These are phyloP conservation scores for Xylariales sp. DNA, from an alignment of 2,329 filamentous ascomycete genomes.

Conservation along the genomic window DNA sequence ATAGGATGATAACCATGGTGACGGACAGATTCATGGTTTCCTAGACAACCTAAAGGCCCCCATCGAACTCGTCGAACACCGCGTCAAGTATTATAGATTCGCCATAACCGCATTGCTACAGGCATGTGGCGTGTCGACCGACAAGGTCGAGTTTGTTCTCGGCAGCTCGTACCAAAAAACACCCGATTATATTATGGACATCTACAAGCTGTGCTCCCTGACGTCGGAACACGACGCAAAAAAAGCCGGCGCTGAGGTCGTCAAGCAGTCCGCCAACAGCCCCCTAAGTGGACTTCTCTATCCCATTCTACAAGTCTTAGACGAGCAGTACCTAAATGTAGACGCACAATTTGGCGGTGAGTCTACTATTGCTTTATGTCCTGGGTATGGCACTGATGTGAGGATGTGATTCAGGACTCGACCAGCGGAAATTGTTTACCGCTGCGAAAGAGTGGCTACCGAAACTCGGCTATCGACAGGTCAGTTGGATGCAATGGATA, in stretches of 20 bases:
- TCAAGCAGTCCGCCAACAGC: conserved; percentile 88
- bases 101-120: conserved; percentile 80
- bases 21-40: conserved; percentile 68
- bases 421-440: conserved; percentile 91
- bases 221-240: conserved; percentile 74
- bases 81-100: conserved; percentile 85
- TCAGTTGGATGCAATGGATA: conserved; percentile 24
- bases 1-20: neutral
- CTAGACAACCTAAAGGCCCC: conserved; percentile 88
- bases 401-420: conserved; percentile 58
- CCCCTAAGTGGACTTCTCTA: conserved; percentile 81
- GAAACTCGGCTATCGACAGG: conserved; percentile 80
- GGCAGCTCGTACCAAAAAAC: conserved; percentile 85
- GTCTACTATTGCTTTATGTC: neutral
- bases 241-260: conserved; percentile 91
- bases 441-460: conserved; percentile 87
- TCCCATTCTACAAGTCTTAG: conserved; percentile 88
- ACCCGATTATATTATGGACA: conserved; percentile 84
- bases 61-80: conserved; percentile 84
- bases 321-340: conserved; percentile 88
- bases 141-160: conserved; percentile 83
- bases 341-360: conserved; percentile 87
- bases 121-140: conserved; percentile 81
- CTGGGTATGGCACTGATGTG: conserved; percentile 16
- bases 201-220: conserved; percentile 81